Conservation (phyloP, 148 eudicot genomes). For the Drosera capensis region DNA sequence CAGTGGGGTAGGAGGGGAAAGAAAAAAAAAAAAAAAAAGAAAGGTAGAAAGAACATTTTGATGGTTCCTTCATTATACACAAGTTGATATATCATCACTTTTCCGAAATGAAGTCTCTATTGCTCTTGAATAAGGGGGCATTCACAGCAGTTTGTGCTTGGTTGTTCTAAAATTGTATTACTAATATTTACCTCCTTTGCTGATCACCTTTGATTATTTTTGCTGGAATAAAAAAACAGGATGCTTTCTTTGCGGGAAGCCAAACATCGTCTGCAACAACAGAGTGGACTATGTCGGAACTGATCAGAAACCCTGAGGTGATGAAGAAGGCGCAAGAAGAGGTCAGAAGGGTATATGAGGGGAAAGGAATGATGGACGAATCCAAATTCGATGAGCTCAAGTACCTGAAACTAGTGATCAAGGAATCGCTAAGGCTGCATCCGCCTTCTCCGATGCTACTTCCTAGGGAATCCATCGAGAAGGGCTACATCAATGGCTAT, state of each 20-base stretch:
- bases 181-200: no score
- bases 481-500: constrained; percentile 1
- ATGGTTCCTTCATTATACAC: no score
- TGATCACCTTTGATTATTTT: no score
- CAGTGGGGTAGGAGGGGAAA: no score
- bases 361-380: constrained; percentile 3
- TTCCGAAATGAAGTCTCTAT: no score
- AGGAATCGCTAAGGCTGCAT: constrained; percentile 8
- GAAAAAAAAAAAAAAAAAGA: no score
- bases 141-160: no score
- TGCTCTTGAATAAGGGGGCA: no score
- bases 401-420: constrained; percentile 7
- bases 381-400: constrained; percentile 1
- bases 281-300: constrained; percentile 13
- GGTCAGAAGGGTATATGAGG: constrained; percentile 7
- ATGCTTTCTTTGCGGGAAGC: background rate
- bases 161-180: no score
- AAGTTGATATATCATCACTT: no score
- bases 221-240: background rate
- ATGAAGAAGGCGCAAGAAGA: constrained; percentile 9
- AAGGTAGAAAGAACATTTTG: no score
- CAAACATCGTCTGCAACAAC: constrained; percentile 5
- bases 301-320: constrained; percentile 6
- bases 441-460: constrained; percentile 4
- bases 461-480: constrained; percentile 1